Evolutionary conservation across 2,329 filamentous ascomycete species (phyloP).

Genomic region (Tothia fuscella): DNA sequence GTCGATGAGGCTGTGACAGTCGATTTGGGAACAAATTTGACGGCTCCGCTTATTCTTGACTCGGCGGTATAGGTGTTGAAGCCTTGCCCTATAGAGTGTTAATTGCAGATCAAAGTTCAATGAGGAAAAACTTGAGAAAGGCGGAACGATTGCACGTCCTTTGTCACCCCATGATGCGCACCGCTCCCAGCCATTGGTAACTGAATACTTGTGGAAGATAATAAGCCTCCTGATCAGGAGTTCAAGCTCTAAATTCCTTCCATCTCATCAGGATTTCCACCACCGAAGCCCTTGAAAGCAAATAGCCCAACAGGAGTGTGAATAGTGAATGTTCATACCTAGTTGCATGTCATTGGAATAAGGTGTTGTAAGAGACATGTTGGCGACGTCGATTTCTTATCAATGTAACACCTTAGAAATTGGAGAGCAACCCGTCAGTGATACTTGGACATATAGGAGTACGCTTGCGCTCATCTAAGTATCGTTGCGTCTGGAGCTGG

Average conservation of each 20-base stretch:
- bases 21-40: slow-evolving; percentile 20
- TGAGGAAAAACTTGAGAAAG: background rate
- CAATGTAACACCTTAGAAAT: too few species aligned
- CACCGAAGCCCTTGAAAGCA: too few species aligned
- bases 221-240: too few species aligned
- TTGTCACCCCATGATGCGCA: too few species aligned
- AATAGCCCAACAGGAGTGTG: too few species aligned
- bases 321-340: slow-evolving; percentile 1
- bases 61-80: slow-evolving; percentile 31
- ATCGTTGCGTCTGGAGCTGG: background rate
- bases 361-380: slow-evolving; percentile 5
- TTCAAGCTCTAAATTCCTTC: too few species aligned
- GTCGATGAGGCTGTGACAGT: slow-evolving; percentile 2
- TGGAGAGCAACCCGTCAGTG: too few species aligned
- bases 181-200: too few species aligned
- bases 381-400: too few species aligned
- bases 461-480: background rate
- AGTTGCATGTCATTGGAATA: slow-evolving; percentile 5
- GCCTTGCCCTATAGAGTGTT: slow-evolving; percentile 18
- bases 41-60: slow-evolving; percentile 27
- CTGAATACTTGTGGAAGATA: too few species aligned
- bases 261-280: too few species aligned
- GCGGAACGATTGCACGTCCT: too few species aligned
- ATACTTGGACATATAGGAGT: background rate
- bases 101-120: background rate